These are phyloP conservation scores for Boletus semigastroideus DNA, from an alignment of 1,284 basidiomycete genomes.

Conservation along the genomic window DNA sequence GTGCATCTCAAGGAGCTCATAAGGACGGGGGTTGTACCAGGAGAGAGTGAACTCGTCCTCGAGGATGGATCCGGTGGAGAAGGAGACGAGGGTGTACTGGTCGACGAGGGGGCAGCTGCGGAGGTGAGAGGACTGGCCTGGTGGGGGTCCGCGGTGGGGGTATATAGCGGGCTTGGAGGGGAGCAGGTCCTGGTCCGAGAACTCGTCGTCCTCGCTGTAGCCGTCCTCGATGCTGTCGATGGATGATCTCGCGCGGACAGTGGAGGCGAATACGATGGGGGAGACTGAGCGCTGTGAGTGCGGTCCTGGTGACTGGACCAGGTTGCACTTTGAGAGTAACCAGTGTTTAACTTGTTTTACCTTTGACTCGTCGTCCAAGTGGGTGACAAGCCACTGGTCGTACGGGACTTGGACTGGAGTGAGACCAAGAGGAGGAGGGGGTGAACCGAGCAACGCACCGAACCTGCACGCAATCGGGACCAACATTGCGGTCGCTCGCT, in stretches of 20 bases:
- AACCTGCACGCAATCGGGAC: conserved; percentile 50
- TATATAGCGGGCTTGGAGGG: not conserved
- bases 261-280: conserved; percentile 58
- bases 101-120: conserved; percentile 25
- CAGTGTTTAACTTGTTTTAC: conserved; percentile 60
- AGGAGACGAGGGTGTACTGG: conserved; percentile 52
- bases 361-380: conserved; percentile 56
- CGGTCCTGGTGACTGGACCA: conserved; percentile 28
- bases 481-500: conserved; percentile 11
- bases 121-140: conserved; percentile 8
- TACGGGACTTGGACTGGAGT: conserved; percentile 58
- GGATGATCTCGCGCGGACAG: conserved; percentile 10
- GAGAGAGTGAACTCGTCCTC: conserved; percentile 59
- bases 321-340: conserved; percentile 56
- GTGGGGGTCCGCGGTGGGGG: conserved; percentile 4
- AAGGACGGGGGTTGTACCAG: conserved; percentile 55
- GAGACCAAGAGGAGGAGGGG: conserved; percentile 32
- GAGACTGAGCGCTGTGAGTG: conserved; percentile 42
- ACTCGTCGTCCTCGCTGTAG: conserved; percentile 29
- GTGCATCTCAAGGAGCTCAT: conserved; percentile 70
- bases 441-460: conserved; percentile 37
- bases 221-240: conserved; percentile 30
- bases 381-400: conserved; percentile 72
- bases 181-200: conserved; percentile 23
- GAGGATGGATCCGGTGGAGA: conserved; percentile 63